These are phyloP conservation scores for Pyrrhoderma lamaoense DNA, from an alignment of 1,284 basidiomycete species.

Conservation along the genomic window DNA sequence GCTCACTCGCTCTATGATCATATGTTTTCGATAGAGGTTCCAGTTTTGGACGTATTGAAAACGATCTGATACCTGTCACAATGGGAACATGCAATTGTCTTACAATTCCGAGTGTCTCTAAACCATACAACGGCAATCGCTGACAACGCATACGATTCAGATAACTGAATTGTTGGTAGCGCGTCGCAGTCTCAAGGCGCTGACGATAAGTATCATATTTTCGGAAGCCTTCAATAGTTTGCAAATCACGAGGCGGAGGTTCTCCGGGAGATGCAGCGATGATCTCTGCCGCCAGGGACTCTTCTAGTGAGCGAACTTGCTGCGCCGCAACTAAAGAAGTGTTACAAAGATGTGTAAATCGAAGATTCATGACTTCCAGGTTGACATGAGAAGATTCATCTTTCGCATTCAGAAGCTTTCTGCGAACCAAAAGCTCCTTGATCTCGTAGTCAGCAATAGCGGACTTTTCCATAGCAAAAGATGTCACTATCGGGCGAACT, in stretches of 20 bases:
- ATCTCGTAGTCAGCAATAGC: conserved; percentile 84
- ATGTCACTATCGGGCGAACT: conserved; percentile 88
- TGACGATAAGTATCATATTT: conserved; percentile 51
- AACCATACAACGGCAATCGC: conserved; percentile 54
- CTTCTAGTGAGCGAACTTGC: conserved; percentile 59
- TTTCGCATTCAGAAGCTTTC: conserved; percentile 48
- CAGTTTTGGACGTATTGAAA: conserved; percentile 35
- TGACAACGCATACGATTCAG: conserved; percentile 75
- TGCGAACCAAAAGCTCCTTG: conserved; percentile 79
- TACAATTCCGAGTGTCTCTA: conserved; percentile 48
- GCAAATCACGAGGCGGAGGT: conserved; percentile 62
- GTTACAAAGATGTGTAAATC: conserved; percentile 47
- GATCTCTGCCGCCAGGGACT: conserved; percentile 58
- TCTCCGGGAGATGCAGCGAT: conserved; percentile 48
- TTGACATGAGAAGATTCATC: conserved; percentile 45
- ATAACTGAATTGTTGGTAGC: conserved; percentile 67
- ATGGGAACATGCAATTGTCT: conserved; percentile 32
- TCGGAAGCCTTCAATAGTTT: conserved; percentile 70
- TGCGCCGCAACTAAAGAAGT: conserved; percentile 46
- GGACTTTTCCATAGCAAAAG: conserved; percentile 80
- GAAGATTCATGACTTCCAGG: conserved; percentile 60
- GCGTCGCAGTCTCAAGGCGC: conserved; percentile 46
- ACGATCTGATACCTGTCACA: conserved; percentile 29
- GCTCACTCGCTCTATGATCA: conserved; percentile 46
- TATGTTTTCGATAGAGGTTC: conserved; percentile 57